Base-by-base conservation (phyloP, 2,329 filamentous ascomycete species). In the Cylindrodendrum hubeiense region DNA sequence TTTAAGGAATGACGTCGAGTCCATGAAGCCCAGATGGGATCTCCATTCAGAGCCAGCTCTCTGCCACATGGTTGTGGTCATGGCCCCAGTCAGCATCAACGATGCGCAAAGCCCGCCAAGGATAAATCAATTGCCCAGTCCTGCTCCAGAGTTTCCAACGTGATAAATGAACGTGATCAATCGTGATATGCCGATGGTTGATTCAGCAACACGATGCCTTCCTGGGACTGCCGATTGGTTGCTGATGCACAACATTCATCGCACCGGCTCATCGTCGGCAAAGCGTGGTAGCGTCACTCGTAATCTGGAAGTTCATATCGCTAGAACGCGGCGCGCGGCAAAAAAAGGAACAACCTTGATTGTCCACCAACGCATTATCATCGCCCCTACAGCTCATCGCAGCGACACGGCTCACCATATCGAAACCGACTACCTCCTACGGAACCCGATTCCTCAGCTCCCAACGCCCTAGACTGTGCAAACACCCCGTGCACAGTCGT, bases 381-480 rank as follows among this genome's bases (percentile, higher is more conserved):
- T 60, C 58, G 28, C 60, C 63, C 49, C 66, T 64, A 52, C 58
- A 65, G 65, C 61, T 59, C 64, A 53, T 39, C 60, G 21, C 61
- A 67, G 67, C 69, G 62, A 74, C 46, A 65, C n/a, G 65, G 47
- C 26, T 52, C 50, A 63, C 56, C 63, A 67, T 55, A 65, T 67
- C 50, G 47, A 49, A 50, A 50, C 44, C 19, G 46, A 63, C 30
- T 26, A 53, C 55, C 28, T 44, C 59, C 63, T 58, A 53, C 54
- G 55, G 50, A 64, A 59, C 33, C 19, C 34, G 43, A 55, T 60
- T 64, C 55, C 61, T 34, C 34, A 54, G 33, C 24, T 58, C 57
- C 50, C 47, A 52, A 62, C 67, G 64, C 64, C 56, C 67, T 51
- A 75, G 85, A 84, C 86, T 88, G 86, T 88, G 86, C 86, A 80